Evolutionary conservation across 2,329 filamentous ascomycete genomes (phyloP).

Genomic region (Pestalotiopsis sp.): DNA sequence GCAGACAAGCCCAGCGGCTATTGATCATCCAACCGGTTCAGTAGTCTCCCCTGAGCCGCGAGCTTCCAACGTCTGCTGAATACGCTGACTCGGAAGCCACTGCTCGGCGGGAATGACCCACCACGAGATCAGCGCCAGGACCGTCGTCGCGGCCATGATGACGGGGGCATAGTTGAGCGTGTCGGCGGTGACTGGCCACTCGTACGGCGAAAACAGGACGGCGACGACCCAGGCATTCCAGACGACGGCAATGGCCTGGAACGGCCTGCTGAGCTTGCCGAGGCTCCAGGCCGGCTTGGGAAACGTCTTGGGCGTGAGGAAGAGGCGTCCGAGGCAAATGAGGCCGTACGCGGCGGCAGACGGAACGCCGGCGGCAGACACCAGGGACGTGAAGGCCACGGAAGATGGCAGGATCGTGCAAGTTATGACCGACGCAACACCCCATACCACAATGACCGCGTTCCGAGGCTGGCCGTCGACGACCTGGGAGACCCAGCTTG

Average conservation of each 20-base stretch:
- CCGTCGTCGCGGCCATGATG: constrained; percentile 51
- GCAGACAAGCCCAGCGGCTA: too few species aligned
- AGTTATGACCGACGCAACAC: constrained; percentile 52
- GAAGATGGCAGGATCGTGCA: constrained; percentile 60
- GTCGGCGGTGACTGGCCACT: constrained; percentile 42
- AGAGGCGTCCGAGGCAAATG: constrained; percentile 48
- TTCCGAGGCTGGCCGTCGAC: constrained; percentile 59
- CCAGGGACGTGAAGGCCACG: constrained; percentile 55
- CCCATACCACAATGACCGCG: constrained; percentile 61
- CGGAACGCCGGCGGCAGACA: constrained; percentile 53
- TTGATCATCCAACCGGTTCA: neutral
- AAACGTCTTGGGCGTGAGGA: constrained; percentile 48
- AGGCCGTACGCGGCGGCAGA: constrained; percentile 54
- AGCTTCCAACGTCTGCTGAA: constrained; percentile 36
- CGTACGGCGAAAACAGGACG: constrained; percentile 46
- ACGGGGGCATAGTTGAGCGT: constrained; percentile 52
- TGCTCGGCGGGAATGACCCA: constrained; percentile 46
- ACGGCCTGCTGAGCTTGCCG: constrained; percentile 44
- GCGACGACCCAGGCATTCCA: constrained; percentile 54
- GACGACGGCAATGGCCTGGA: constrained; percentile 46
- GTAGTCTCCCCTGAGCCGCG: constrained; percentile 8
- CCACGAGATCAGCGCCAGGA: constrained; percentile 49
- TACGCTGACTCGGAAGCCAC: constrained; percentile 46
- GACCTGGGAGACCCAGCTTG: constrained; percentile 57
- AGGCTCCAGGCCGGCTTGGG: constrained; percentile 49